phyloP scores from a whole-genome alignment of 177 flowering plant genomes.

The Viscum album region DNA sequence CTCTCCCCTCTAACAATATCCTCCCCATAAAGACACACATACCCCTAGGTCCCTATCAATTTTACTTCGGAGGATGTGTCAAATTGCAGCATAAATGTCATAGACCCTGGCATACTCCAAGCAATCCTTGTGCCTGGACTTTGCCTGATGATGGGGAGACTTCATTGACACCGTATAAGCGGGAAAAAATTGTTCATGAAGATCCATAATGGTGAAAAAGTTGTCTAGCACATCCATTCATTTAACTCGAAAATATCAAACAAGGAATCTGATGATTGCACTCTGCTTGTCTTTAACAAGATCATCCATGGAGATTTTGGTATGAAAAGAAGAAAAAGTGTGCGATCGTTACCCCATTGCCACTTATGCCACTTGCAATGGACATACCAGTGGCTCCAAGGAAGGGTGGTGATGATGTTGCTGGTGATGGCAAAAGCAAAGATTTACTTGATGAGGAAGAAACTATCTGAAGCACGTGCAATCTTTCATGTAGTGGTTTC shows the following conservation, averaged over 20 bases:
- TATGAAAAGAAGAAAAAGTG: slow-evolving; percentile 47
- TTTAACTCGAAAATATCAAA: slow-evolving; percentile 28
- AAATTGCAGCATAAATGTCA: slow-evolving; percentile 57
- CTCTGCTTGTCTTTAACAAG: slow-evolving; percentile 64
- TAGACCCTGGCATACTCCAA: slow-evolving; percentile 70
- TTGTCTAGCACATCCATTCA: slow-evolving; percentile 54
- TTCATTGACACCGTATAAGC: slow-evolving; percentile 25
- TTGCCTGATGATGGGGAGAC: slow-evolving; percentile 84
- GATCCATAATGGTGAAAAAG: slow-evolving; percentile 57
- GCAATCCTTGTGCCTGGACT: slow-evolving; percentile 78
- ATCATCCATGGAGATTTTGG: slow-evolving; percentile 72
- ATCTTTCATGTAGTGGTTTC: no score
- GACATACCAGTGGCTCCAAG: slow-evolving; percentile 77
- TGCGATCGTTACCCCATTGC: slow-evolving; percentile 63
- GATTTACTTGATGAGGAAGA: background rate
- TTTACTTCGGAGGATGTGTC: slow-evolving; percentile 47
- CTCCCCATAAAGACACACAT: no score
- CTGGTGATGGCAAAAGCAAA: slow-evolving; percentile 19
- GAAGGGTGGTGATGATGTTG: slow-evolving; percentile 23
- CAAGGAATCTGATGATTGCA: slow-evolving; percentile 17
- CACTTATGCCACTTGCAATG: slow-evolving; percentile 55
- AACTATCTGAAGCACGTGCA: no score
- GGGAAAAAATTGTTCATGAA: slow-evolving; percentile 35
- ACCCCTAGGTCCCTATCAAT: no score
- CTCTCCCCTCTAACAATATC: no score